Evolutionary conservation across 2,329 filamentous ascomycete species (phyloP).

Genomic region (Exophiala dermatitidis): DNA sequence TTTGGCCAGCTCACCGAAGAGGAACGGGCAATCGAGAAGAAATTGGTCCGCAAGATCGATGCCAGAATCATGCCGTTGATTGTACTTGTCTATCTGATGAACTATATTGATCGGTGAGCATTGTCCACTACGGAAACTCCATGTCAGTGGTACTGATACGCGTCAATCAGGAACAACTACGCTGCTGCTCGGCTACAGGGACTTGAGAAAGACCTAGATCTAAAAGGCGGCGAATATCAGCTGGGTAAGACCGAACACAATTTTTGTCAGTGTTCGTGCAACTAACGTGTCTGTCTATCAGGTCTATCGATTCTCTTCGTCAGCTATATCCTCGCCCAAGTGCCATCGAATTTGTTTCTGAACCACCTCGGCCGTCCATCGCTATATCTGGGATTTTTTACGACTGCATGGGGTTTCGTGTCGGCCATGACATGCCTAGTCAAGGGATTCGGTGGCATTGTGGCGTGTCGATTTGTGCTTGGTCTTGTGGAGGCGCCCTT

Average conservation of each 20-base stretch:
- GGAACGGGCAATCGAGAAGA: constrained; percentile 33
- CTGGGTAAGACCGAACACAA: not conserved
- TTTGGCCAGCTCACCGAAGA: constrained; percentile 28
- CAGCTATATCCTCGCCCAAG: constrained; percentile 35
- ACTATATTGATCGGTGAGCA: constrained; percentile 39
- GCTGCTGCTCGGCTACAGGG: constrained; percentile 41
- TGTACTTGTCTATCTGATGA: constrained; percentile 50
- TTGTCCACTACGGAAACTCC: constrained; percentile 1
- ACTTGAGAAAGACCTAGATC: constrained; percentile 34
- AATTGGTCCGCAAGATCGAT: constrained; percentile 36
- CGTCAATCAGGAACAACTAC: constrained; percentile 40
- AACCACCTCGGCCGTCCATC: constrained; percentile 33
- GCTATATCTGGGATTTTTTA: constrained; percentile 41
- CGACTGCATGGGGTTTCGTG: constrained; percentile 41
- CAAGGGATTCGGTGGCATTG: constrained; percentile 37
- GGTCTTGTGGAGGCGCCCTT: constrained; percentile 42
- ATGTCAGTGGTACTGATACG: not conserved
- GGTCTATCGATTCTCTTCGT: constrained; percentile 39
- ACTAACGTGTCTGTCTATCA: too few species aligned
- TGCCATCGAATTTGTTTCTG: constrained; percentile 43
- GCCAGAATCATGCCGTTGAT: constrained; percentile 34
- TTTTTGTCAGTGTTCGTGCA: too few species aligned
- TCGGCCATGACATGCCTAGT: constrained; percentile 41
- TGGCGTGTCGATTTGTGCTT: constrained; percentile 39
- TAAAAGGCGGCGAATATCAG: constrained; percentile 27